Evolutionary conservation across 805 yeast species (phyloP), one percentile per base, ranked within the genome.

Genomic region (Metschnikowia noctiluminum): DNA sequence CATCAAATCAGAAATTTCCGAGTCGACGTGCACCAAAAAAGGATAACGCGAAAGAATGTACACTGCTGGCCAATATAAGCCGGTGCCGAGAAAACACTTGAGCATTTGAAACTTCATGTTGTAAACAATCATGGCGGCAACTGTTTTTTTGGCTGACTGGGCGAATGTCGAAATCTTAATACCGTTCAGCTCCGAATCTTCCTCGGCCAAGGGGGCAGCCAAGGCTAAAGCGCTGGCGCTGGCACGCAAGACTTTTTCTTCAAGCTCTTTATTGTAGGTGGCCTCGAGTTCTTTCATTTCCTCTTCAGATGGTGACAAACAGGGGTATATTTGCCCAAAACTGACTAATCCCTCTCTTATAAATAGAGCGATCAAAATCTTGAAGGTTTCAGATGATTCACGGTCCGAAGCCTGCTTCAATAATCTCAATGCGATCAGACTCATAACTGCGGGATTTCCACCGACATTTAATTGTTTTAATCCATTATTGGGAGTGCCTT

Each of bases 151-250:
- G 27, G 51, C 49, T 9, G 55, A n/a, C 1, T 34, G 32, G n/a
- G 59, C 66, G n/a, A 68, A 71, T 4, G 30, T 16, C n/a, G 27
- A 21, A 7, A 31, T 15, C 2, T 10, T 13, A 2, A 35, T 37
- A 7, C 28, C 28, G 7, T 15, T 12, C 11, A 10, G 38, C 8
- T 40, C 45, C 26, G 80, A 86, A 15, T 80, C 87, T 34, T 85
- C 92, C 35, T 80, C 82, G 3, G 76, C 73, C 35, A 91, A 70
- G 0, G 96, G 96, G 9, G 94, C 94, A 6, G 97, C 96, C 56
- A 90, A 63, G 0, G 97, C 94, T 42, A 91, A 68, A 0, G 96
- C 96, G 52, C 85, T 87, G 0, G 88, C 85, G 26, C 80, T 76
- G 0, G 91, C 85, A 52, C 73, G 71, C 57, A 75, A 72, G 0